Conservation (phyloP, 1,139 yeast species). For the Meyerozyma elateridarum region DNA sequence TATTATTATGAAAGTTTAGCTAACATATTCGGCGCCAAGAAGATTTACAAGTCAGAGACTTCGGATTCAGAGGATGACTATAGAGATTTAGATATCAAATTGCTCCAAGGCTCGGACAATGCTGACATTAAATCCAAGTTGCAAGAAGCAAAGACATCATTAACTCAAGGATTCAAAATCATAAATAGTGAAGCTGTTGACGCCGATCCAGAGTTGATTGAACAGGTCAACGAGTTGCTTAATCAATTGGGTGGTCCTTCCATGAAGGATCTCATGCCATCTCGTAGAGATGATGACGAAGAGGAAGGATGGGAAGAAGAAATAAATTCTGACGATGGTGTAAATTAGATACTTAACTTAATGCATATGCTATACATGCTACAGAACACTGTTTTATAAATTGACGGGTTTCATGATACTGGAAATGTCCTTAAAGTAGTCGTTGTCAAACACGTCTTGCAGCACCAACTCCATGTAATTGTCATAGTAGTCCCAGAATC, state of each 20-base stretch:
- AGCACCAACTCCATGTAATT: slow-evolving; percentile 28
- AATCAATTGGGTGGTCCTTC: slow-evolving; percentile 56
- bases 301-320: slow-evolving; percentile 46
- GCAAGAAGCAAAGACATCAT: slow-evolving; percentile 46
- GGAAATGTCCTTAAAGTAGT: slow-evolving; percentile 25
- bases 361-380: not conserved
- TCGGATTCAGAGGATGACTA: slow-evolving; percentile 36
- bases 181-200: slow-evolving; percentile 41
- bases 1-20: slow-evolving; percentile 82
- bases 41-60: slow-evolving; percentile 17
- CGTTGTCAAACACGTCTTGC: slow-evolving; percentile 27
- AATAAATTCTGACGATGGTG: slow-evolving; percentile 25
- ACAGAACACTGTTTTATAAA: slow-evolving; percentile 5
- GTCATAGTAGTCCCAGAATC: slow-evolving; percentile 13
- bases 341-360: not conserved
- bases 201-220: slow-evolving; percentile 50
- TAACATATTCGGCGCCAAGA: slow-evolving; percentile 54
- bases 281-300: slow-evolving; percentile 35
- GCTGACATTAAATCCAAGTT: slow-evolving; percentile 29
- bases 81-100: slow-evolving; percentile 39
- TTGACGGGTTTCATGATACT: slow-evolving; percentile 18
- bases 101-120: slow-evolving; percentile 16
- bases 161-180: slow-evolving; percentile 53
- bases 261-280: slow-evolving; percentile 44
- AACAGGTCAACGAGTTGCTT: slow-evolving; percentile 47